Percentiles rank a stretch among this genome's conserved stretches.
These are phyloP conservation scores for Neonothopanus nambi DNA, from an alignment of 1,284 basidiomycete species.

Conservation along the genomic window DNA sequence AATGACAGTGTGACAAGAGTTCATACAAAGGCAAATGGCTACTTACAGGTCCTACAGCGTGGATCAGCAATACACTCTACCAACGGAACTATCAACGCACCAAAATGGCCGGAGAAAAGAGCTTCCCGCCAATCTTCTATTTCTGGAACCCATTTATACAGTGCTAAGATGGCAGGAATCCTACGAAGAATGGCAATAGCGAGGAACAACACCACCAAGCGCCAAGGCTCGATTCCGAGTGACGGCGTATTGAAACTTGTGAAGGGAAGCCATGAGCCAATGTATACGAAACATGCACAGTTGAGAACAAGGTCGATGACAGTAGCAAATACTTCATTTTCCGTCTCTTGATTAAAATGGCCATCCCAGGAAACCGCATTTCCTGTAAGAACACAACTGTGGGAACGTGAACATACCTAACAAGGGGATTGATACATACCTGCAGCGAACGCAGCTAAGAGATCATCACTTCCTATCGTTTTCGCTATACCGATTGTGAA, in stretches of 20 bases:
- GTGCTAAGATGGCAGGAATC: slow-evolving; percentile 70
- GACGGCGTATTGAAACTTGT: slow-evolving; percentile 58
- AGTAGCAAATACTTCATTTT: slow-evolving; percentile 84
- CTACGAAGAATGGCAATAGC: slow-evolving; percentile 71
- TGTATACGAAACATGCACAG: slow-evolving; percentile 80
- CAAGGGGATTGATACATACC: slow-evolving; percentile 41
- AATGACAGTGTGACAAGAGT: background rate
- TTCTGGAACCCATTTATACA: slow-evolving; percentile 86
- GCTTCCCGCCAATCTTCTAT: slow-evolving; percentile 80
- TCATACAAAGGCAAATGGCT: background rate
- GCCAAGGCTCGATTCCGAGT: slow-evolving; percentile 72
- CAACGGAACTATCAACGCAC: slow-evolving; percentile 33
- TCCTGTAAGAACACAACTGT: slow-evolving; percentile 38
- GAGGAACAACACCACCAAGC: slow-evolving; percentile 69
- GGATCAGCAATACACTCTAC: slow-evolving; percentile 6
- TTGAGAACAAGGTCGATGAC: slow-evolving; percentile 85
- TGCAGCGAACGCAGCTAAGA: slow-evolving; percentile 90
- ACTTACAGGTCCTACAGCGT: slow-evolving; percentile 54
- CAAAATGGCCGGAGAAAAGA: slow-evolving; percentile 87
- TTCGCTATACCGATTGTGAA: slow-evolving; percentile 80
- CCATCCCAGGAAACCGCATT: slow-evolving; percentile 94
- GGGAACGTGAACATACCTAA: background rate
- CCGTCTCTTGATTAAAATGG: slow-evolving; percentile 83
- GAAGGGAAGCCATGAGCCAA: slow-evolving; percentile 83
- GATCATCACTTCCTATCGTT: slow-evolving; percentile 81